A percentile compares a stretch with the other conserved stretches of the same genome.
Evolutionary conservation across 345 rosid species (phyloP).

Genomic region (Eucalyptus leucophloia): DNA sequence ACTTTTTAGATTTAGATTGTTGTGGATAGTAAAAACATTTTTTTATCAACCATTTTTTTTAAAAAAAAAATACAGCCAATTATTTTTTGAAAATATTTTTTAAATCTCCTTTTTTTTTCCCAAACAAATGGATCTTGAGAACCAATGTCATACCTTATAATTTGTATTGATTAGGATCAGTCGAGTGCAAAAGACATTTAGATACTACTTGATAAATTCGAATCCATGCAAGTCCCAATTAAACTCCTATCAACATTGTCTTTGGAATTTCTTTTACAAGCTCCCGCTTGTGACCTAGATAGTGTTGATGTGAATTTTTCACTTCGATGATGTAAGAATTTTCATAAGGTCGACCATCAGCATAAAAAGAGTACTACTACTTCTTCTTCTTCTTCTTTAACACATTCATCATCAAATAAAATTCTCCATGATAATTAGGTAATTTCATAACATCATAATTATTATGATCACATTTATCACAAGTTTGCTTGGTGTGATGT

Average conservation of each 20-base stretch:
- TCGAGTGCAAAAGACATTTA: rapidly evolving
- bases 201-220: rapidly evolving
- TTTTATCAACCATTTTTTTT: rapidly evolving
- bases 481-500: neutral
- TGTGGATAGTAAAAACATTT: neutral
- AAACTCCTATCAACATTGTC: neutral
- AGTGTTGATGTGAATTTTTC: rapidly evolving
- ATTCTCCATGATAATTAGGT: neutral
- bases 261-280: neutral
- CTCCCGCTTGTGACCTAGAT: too few relatives aligned
- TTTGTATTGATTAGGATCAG: neutral
- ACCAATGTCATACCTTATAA: neutral
- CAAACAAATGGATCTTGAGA: neutral
- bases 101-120: rapidly evolving
- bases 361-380: too few relatives aligned
- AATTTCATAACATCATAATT: neutral
- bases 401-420: rapidly evolving
- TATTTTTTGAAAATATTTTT: neutral
- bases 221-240: too few relatives aligned
- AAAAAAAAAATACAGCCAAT: neutral
- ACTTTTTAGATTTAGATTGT: neutral
- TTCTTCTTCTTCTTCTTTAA: too few relatives aligned
- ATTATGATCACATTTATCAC: neutral
- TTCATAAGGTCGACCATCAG: too few relatives aligned
- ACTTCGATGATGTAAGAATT: neutral